phyloP scores from a whole-genome alignment of 176 grass and related monocot species.

The Elymus sibiricus region DNA sequence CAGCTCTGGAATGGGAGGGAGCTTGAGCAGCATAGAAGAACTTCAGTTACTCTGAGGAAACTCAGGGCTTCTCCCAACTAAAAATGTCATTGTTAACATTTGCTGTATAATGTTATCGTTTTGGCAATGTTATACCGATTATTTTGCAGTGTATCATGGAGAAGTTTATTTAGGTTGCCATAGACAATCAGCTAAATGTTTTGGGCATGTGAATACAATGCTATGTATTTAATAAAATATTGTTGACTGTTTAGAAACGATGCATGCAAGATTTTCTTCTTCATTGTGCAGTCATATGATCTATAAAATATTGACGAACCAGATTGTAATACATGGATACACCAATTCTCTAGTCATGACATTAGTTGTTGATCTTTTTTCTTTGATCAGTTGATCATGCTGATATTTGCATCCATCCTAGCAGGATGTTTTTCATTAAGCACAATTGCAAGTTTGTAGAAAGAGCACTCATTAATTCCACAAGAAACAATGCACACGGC shows the following conservation, averaged over 20 bases:
- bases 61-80: constrained; percentile 23
- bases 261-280: not conserved
- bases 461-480: not conserved
- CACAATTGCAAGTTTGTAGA: not conserved
- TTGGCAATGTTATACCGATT: not conserved
- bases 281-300: not conserved
- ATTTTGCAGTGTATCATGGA: not conserved
- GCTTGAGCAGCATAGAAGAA: constrained; percentile 48
- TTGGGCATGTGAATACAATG: not conserved
- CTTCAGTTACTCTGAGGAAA: constrained; percentile 67
- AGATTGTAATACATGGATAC: not conserved
- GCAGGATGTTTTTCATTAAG: not conserved
- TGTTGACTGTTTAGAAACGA: not conserved
- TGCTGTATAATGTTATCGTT: not conserved
- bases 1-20: constrained; percentile 59
- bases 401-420: not conserved
- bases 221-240: not conserved
- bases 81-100: not conserved
- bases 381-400: not conserved
- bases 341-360: not conserved
- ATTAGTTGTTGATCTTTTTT: not conserved
- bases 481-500: no score
- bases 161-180: not conserved
- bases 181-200: not conserved
- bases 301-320: not conserved